Conservation (phyloP, 78 protist species). For the Dictyostelium purpureum region DNA sequence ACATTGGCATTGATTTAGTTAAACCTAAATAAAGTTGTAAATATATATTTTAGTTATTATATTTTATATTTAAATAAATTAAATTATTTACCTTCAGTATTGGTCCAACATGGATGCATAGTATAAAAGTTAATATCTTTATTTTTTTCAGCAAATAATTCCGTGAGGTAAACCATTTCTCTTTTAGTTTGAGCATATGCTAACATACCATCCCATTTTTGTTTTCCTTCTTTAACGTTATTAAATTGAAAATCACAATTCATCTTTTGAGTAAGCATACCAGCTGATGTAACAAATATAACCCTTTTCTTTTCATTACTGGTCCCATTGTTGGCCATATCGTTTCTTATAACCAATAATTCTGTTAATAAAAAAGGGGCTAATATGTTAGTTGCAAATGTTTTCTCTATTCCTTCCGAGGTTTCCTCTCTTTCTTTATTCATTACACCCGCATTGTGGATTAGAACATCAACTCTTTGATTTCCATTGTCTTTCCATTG, state of each 20-base stretch:
- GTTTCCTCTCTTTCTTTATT: not conserved
- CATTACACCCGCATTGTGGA: conserved; percentile 74
- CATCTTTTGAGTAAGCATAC: conserved; percentile 57
- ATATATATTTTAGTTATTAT: no score
- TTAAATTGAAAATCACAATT: not conserved
- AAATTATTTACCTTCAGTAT: not conserved
- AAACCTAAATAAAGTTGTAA: not conserved
- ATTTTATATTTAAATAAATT: not conserved
- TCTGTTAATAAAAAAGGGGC: conserved; percentile 23
- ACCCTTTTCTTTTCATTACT: not conserved
- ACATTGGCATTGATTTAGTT: conserved; percentile 46
- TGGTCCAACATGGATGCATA: conserved; percentile 63
- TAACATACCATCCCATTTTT: conserved; percentile 20
- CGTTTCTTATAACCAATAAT: not conserved
- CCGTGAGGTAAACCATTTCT: conserved; percentile 24
- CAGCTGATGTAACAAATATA: conserved; percentile 58
- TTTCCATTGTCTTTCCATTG: not conserved
- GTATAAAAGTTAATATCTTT: conserved; percentile 21
- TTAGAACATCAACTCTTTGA: conserved; percentile 1
- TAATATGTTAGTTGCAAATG: conserved; percentile 60
- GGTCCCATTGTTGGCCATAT: not conserved
- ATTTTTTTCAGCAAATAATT: conserved; percentile 17
- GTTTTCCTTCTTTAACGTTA: not conserved
- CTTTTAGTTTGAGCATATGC: conserved; percentile 68
- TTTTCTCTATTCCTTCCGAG: conserved; percentile 11